Base-by-base conservation (phyloP, 306 rosid genomes). In the Mucuna pruriens region DNA sequence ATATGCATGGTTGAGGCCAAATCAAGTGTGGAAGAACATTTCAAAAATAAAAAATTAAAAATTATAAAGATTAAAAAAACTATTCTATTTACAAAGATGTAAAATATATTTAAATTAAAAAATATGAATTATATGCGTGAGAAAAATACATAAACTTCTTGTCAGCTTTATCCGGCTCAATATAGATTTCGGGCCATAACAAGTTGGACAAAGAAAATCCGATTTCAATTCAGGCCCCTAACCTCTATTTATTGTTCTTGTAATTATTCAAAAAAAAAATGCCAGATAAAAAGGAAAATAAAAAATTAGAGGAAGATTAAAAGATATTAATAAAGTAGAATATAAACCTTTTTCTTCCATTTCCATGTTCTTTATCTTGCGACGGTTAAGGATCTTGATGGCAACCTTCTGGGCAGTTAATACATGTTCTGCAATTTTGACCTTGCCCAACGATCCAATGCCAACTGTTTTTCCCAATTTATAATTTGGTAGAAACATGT, bases 391-490 rank as follows among this genome's bases (percentile, higher is more conserved):
- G 77, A 94, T 88, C 92, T 92, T 94, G 29, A 94, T 88, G 39
- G 98, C 98, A 76, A 94, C 98, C 76, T 94, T 89, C 77, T 86
- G 91, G 42, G 97, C 92, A 63, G 97, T 94, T 78, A 90, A 76
- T 23, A 86, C 90, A 85, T 94, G 97, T 75, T 88, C 94, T 17
- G 98, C 98, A 84, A 89, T 86, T 86, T 90, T 92, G 84, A 94
- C 98, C 88, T 94, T 92, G 31, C 94, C 97, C 45, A 92, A 92
- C 61, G 96, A 80, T 38, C 98, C 98, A 61, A 92, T 85, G 33
- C 98, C 97, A 78, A 94, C 92, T 13, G 95, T 94, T 86, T 89
- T 94, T 26, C 96, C 98, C 33, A 92, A 86, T 70, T 94, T 94
- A 87, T 94, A 94, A 86, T 94, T 90, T 46, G 84, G 85, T 16